Base-by-base conservation (phyloP, 352 stramenopile species). In the Globisporangium radiosum region DNA sequence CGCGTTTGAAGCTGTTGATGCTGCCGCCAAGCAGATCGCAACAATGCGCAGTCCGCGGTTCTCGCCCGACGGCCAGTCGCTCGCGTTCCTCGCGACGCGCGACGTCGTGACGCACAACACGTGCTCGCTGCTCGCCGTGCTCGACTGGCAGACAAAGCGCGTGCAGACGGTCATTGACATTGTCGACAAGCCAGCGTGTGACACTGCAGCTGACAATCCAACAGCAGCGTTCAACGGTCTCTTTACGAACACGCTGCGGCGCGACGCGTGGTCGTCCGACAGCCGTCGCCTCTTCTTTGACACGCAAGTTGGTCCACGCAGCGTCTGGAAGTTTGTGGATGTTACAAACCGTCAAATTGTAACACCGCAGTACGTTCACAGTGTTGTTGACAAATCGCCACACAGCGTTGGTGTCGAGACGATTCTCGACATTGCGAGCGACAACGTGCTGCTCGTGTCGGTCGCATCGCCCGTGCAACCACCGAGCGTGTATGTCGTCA, bases 21-120 rank as follows among this genome's bases (percentile, higher is more conserved):
- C 75, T 10, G 67, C 72, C 7, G 72, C 54, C 40, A 70, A 71
- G 33, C 40, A 56, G 5, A 81, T 87, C 45, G 78, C 64, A 8
- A 81, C 76, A 36, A 78, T 78, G 52, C 77, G 73, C 47, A 86
- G 66, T 56, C 79, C 73, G 11, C 75, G 78, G 11, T 90, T 94
- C 50, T 88, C 81, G 25, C 76, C 79, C 0, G 78, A 89, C 43
- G 84, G 84, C 19, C 73, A 72, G 37, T 70, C 78, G 47, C 57
- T 94, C 2, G 81, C 75, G n/a, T 92, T 90, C 60, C 63, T 88
- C 7, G 76, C 73, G 15, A 94, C 84, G 14, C 65, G 70, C 39
- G 73, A 92, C 38, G 76, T 91, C 17, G 70, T 68, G 5, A 90
- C 80, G 19, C 84, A 94, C 68, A 85, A 81, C 60, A 92, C 84